phyloP scores from a whole-genome alignment of 768 basidiomycete species.

The Lyophyllum decastes region DNA sequence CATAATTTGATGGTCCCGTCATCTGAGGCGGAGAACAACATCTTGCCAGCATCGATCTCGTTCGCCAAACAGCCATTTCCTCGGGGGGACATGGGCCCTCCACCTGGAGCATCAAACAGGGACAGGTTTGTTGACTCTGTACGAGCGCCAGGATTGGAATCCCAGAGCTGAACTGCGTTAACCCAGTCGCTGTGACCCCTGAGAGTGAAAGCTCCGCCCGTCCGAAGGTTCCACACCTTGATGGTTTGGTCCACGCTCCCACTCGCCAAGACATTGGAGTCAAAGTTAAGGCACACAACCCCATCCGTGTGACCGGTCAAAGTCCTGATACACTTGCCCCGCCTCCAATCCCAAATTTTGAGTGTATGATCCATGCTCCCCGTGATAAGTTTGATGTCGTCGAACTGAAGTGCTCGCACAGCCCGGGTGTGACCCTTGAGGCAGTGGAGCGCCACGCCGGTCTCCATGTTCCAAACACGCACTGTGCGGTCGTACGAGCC shows the following conservation, averaged over 20 bases:
- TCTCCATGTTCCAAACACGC: constrained; percentile 96
- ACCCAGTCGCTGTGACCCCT: constrained; percentile 97
- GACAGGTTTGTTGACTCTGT: constrained; percentile 30
- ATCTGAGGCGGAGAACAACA: constrained; percentile 97
- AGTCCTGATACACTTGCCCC: constrained; percentile 84
- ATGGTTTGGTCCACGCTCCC: constrained; percentile 95
- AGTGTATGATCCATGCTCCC: constrained; percentile 96
- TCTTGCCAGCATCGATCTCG: constrained; percentile 80
- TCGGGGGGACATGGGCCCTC: constrained; percentile 18
- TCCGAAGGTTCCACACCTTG: constrained; percentile 92
- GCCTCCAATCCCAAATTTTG: constrained; percentile 95
- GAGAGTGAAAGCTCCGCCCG: constrained; percentile 88
- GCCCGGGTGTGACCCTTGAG: constrained; percentile 90
- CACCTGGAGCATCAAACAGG: constrained; percentile 36
- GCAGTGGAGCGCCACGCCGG: constrained; percentile 78
- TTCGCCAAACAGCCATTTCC: constrained; percentile 33
- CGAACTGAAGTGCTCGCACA: constrained; percentile 93
- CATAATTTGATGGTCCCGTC: constrained; percentile 93
- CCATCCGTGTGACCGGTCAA: constrained; percentile 90
- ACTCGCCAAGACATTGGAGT: constrained; percentile 87
- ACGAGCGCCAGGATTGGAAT: constrained; percentile 45
- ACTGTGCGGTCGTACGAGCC: constrained; percentile 96
- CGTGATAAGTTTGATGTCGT: constrained; percentile 92
- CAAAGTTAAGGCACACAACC: constrained; percentile 89
- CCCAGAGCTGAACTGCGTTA: constrained; percentile 93